phyloP scores from a whole-genome alignment of 2,329 filamentous ascomycete genomes.

The Verticillium alfalfae region DNA sequence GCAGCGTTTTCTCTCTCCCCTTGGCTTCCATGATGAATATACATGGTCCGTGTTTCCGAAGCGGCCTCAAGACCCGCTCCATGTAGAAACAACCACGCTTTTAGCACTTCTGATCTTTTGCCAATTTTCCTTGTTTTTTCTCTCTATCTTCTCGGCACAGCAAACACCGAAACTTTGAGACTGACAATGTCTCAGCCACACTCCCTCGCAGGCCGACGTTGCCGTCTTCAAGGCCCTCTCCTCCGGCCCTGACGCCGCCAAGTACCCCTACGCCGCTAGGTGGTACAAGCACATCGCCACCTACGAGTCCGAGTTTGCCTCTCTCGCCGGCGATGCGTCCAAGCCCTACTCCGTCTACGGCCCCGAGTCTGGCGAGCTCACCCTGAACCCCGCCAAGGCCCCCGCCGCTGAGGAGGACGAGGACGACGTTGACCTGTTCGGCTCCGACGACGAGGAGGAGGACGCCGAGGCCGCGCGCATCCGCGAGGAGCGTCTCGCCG shows the following conservation, averaged over 20 bases:
- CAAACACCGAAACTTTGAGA: constrained; percentile 1
- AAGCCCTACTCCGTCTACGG: constrained; percentile 89
- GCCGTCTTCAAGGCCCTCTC: constrained; percentile 88
- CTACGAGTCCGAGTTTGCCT: constrained; percentile 88
- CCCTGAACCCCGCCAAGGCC: constrained; percentile 82
- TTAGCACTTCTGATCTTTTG: constrained; percentile 62
- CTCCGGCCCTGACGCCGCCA: constrained; percentile 68
- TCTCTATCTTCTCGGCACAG: neutral
- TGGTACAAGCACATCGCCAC: constrained; percentile 99
- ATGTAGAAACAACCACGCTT: constrained; percentile 70
- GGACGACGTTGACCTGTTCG: constrained; percentile 89
- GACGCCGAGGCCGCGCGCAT: constrained; percentile 79
- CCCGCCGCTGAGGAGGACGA: constrained; percentile 67
- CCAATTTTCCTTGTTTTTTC: constrained; percentile 2
- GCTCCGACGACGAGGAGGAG: constrained; percentile 89
- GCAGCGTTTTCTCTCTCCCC: neutral
- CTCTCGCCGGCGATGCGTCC: constrained; percentile 83
- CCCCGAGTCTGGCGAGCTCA: constrained; percentile 71
- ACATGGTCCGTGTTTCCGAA: constrained; percentile 95
- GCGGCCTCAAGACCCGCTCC: constrained; percentile 85
- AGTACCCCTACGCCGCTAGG: constrained; percentile 90
- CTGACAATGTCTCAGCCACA: constrained; percentile 32
- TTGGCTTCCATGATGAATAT: constrained; percentile 64
- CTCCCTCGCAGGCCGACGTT: constrained; percentile 91
- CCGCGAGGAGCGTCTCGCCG: constrained; percentile 84